Evolutionary conservation across 2,329 filamentous ascomycete genomes (phyloP), one percentile per base, ranked within the genome.

Genomic region (Aspergillus bombycis): DNA sequence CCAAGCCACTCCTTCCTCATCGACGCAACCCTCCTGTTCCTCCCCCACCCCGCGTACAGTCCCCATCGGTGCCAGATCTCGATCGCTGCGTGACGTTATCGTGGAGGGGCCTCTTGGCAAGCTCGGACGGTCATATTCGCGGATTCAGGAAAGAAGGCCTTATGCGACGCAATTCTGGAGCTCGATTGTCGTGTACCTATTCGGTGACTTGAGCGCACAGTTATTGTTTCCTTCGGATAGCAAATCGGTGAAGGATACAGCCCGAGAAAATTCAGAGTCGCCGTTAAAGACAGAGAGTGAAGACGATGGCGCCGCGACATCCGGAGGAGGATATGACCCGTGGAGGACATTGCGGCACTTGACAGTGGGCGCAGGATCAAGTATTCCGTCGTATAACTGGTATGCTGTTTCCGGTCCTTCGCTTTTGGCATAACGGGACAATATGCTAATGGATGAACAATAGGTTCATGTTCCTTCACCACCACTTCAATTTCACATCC

Each of bases 311-410:
- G 23, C 41, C 23, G 61, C 57, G n/a, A 62, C 70, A 28, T 70
- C 76, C 69, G 83, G 82, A 26, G 82, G 84, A 67, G 76, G 71
- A 48, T 94, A 95, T 74, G 89, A 93, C 74, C 85, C 88, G 4
- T 79, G 81, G 62, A 84, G 93, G 52, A 94, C 92, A 0, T 74
- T 86, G 61, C 84, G 93, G 58, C 89, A 92, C 62, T 78, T 97
- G 71, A 74, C 88, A 3, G 94, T 97, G 62, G 93, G 93, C 4
- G 88, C 86, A 2, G 80, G 90, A 55, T 86, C 86, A 12, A 88
- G 90, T 21, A 91, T 97, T 63, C 94, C 94, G 0, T 86, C 86
- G 53, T 97, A 94, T 75, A 87, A 87, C 71, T 97, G 93, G 93
- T 96, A 83, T 66, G 84, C 26, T 32, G 19, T 14, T 41, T 34